Conservation (phyloP, 495 filamentous ascomycete species). For the Aspergillus biplanus region DNA sequence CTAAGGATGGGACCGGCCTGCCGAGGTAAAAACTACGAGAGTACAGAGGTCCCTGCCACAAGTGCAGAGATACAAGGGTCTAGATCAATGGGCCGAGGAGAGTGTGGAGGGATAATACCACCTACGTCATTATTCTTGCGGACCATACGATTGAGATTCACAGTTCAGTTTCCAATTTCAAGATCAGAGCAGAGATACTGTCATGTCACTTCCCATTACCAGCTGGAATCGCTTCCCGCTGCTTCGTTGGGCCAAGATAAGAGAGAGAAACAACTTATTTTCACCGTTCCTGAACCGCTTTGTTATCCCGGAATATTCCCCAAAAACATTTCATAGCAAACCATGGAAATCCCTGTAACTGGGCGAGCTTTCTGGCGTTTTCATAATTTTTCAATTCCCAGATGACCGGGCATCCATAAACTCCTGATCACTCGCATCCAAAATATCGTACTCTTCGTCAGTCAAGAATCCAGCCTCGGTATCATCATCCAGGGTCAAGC, state of each 20-base stretch:
- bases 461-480: slow-evolving; percentile 78
- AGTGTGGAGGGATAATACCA: too few species aligned
- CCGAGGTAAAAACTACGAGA: too few species aligned
- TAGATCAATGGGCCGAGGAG: too few species aligned
- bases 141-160: too few species aligned
- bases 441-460: slow-evolving; percentile 96
- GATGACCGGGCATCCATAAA: slow-evolving; percentile 54
- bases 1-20: too few species aligned
- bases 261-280: slow-evolving; percentile 15
- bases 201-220: slow-evolving; percentile 1
- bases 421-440: slow-evolving; percentile 95
- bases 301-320: slow-evolving; percentile 13
- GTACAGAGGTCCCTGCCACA: too few species aligned
- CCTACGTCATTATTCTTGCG: too few species aligned
- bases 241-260: background rate
- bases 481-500: slow-evolving; percentile 62
- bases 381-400: slow-evolving; percentile 28
- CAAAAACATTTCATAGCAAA: slow-evolving; percentile 9
- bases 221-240: background rate
- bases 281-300: slow-evolving; percentile 16
- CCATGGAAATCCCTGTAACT: slow-evolving; percentile 21
- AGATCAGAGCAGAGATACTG: slow-evolving; percentile 16
- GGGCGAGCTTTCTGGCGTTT: background rate
- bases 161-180: slow-evolving; percentile 14
- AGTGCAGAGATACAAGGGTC: too few species aligned